Percentiles rank a stretch among this genome's conserved stretches.
phyloP scores from a whole-genome alignment of 768 basidiomycete species.

The Suillus cothurnatus region DNA sequence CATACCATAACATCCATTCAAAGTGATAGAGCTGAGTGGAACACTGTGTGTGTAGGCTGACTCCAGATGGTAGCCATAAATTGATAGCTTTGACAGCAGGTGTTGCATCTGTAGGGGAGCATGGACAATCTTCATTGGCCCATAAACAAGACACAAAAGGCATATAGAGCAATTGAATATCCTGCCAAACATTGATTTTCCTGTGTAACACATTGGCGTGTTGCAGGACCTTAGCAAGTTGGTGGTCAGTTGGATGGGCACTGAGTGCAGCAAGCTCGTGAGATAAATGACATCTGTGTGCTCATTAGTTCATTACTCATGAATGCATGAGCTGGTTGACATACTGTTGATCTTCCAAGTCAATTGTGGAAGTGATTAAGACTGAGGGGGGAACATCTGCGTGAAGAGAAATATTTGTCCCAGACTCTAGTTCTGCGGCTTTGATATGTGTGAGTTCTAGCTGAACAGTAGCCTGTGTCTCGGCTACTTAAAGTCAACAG shows the following conservation, averaged over 20 bases:
- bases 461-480: neutral
- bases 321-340: neutral
- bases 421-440: neutral
- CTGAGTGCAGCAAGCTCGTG: neutral
- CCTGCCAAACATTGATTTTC: neutral
- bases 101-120: neutral
- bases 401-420: slow-evolving; percentile 2
- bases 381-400: slow-evolving; percentile 12
- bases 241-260: neutral
- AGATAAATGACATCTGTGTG: neutral
- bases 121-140: neutral
- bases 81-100: neutral
- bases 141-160: neutral
- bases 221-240: neutral
- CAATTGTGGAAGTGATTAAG: slow-evolving; percentile 14
- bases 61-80: neutral
- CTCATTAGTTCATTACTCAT: neutral
- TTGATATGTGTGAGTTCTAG: neutral
- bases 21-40: slow-evolving; percentile 10
- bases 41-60: neutral
- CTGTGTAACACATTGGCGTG: neutral
- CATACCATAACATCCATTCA: slow-evolving; percentile 25
- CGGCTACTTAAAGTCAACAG: neutral
- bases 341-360: slow-evolving; percentile 23
- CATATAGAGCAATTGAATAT: slow-evolving; percentile 1